Base-by-base conservation (phyloP, 768 basidiomycete species). In the Boletus sp. region DNA sequence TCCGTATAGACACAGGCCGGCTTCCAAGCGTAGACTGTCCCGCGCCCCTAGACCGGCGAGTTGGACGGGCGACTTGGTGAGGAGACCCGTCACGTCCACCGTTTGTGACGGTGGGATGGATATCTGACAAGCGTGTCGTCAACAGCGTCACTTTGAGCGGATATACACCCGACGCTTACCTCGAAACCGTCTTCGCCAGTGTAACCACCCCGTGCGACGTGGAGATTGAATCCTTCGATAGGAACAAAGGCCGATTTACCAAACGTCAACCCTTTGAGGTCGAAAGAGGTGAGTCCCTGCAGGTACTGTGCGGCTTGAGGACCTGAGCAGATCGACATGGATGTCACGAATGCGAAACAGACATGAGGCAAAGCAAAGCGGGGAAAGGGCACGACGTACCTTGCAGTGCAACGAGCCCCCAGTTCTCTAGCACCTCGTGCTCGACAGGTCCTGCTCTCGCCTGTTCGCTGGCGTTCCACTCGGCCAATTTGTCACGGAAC, bases 151-250 rank as follows among this genome's bases (percentile, higher is more conserved):
- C 41, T 25, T 15, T 10, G 7, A 37, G 29, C 8, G 9, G 19
- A 33, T 30, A 15, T 32, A 17, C n/a, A 34, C 13, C 38, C 27
- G 10, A 21, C 9, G 5, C 43, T 32, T 25, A 85, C 93, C 79
- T 99, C 97, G 61, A 99, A 98, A 0, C 97, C 97, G 70, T 99
- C 97, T 73, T 99, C 97, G 11, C 97, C 97, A 0, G 97, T 98
- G 73, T 99, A 99, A 5, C 97, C 97, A 29, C 93, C 92, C 15
- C 97, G 84, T 8, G 93, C 90, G 30, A 98, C 83, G 66, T 98
- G 93, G 34, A 91, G 80, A 4, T 70, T 64, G 54, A 74, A 65
- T 19, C 70, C 69, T 54, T 87, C 86, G 39, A 97, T 79, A 1
- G 88, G 83, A 9, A 92, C 80, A 66, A 84, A 93, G 0, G 88